These are phyloP conservation scores for Truncatella angustata DNA, from an alignment of 2,329 filamentous ascomycete species.

Conservation along the genomic window DNA sequence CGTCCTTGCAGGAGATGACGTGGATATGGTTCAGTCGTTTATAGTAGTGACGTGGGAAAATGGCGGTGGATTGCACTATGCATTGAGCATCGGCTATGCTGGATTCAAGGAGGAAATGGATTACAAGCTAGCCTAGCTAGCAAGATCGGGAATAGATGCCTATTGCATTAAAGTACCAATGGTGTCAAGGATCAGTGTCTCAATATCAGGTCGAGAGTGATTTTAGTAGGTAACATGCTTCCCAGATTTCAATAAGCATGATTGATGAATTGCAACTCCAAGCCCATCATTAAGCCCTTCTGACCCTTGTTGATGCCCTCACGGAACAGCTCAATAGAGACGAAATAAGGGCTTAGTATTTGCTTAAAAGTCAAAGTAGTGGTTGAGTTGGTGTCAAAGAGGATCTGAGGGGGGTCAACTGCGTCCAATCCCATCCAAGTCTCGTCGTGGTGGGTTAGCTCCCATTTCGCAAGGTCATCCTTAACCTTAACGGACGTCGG, in stretches of 20 bases:
- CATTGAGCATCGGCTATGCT: constrained; percentile 38
- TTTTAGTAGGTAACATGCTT: constrained; percentile 12
- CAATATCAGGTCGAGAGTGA: too few species aligned
- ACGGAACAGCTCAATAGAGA: constrained; percentile 49
- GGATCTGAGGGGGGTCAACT: constrained; percentile 28
- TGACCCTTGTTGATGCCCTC: constrained; percentile 46
- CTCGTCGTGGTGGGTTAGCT: not conserved
- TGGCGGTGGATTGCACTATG: constrained; percentile 37
- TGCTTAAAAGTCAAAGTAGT: constrained; percentile 51
- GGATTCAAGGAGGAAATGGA: constrained; percentile 40
- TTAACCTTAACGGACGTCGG: not conserved
- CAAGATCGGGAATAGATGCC: constrained; percentile 47
- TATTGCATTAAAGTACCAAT: constrained; percentile 34
- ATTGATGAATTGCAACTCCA: constrained; percentile 55
- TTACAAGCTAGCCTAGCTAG: constrained; percentile 38
- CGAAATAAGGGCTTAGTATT: constrained; percentile 54
- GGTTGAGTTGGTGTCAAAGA: constrained; percentile 42
- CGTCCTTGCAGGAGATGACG: constrained; percentile 41
- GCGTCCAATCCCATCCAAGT: constrained; percentile 23
- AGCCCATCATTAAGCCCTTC: constrained; percentile 43
- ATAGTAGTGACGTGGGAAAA: constrained; percentile 44
- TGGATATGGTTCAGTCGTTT: constrained; percentile 47
- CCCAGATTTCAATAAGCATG: constrained; percentile 54
- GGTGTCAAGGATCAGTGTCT: too few species aligned
- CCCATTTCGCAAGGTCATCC: not conserved